These are phyloP conservation scores for Barnettozyma siamensis DNA, from an alignment of 805 yeast species.

Conservation along the genomic window DNA sequence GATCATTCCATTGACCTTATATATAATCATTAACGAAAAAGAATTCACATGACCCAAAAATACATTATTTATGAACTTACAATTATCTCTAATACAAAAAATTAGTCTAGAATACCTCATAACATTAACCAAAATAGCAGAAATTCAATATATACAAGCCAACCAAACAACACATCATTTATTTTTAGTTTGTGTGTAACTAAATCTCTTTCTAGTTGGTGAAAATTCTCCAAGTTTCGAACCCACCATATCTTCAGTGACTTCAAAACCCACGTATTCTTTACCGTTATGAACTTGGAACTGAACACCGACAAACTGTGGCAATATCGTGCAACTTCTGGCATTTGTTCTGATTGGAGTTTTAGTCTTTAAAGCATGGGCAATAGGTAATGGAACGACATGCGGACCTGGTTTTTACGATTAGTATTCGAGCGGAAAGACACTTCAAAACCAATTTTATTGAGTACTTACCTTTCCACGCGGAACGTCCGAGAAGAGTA, in stretches of 20 bases:
- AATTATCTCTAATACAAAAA: no score
- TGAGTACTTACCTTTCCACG: conserved; percentile 46
- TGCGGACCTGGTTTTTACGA: conserved; percentile 56
- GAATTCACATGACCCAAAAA: background rate
- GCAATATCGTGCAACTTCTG: conserved; percentile 87
- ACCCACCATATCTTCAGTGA: conserved; percentile 96
- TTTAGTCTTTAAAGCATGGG: conserved; percentile 72
- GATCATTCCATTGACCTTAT: no score
- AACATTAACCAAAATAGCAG: no score
- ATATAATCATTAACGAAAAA: background rate
- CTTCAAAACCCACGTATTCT: conserved; percentile 81
- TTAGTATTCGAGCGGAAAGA: background rate
- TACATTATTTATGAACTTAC: background rate
- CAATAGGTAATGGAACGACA: conserved; percentile 91
- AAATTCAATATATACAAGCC: conserved; percentile 5
- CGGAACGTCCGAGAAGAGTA: conserved; percentile 41
- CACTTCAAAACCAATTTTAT: background rate
- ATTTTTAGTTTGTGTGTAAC: conserved; percentile 73
- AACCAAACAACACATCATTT: conserved; percentile 19
- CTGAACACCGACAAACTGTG: conserved; percentile 90
- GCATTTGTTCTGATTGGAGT: conserved; percentile 95
- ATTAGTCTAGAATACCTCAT: no score
- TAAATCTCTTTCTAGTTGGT: conserved; percentile 84
- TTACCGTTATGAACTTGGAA: conserved; percentile 96
- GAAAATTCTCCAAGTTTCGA: conserved; percentile 93